Conservation (phyloP, 768 basidiomycete species). For the Boletellus emodensis region DNA sequence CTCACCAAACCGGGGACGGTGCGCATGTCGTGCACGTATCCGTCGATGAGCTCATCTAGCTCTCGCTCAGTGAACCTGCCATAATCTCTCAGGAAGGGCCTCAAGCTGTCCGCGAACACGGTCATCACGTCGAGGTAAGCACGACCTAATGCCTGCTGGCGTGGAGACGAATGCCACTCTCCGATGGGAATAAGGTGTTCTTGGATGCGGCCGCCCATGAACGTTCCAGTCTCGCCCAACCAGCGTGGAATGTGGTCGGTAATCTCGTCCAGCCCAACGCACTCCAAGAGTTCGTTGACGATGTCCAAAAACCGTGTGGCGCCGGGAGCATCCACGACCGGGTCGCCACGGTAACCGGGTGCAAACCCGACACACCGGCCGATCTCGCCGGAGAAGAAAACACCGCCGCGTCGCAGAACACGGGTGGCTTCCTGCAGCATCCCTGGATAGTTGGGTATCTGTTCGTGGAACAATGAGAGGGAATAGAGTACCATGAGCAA, state of each 20-base stretch:
- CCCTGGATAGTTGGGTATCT: slow-evolving; percentile 54
- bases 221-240: slow-evolving; percentile 36
- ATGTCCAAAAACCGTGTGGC: slow-evolving; percentile 34
- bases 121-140: slow-evolving; percentile 37
- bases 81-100: slow-evolving; percentile 41
- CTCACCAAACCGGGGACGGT: slow-evolving; percentile 45
- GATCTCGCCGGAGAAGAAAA: slow-evolving; percentile 68
- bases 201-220: slow-evolving; percentile 37
- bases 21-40: slow-evolving; percentile 45
- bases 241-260: slow-evolving; percentile 36
- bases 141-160: slow-evolving; percentile 38
- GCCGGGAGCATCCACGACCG: slow-evolving; percentile 21
- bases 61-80: slow-evolving; percentile 35
- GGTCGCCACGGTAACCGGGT: slow-evolving; percentile 27
- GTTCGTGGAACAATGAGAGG: slow-evolving; percentile 15
- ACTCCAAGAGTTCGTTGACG: slow-evolving; percentile 39
- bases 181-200: slow-evolving; percentile 52
- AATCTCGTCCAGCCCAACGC: slow-evolving; percentile 37
- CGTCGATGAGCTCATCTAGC: slow-evolving; percentile 38
- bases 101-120: slow-evolving; percentile 46
- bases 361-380: slow-evolving; percentile 40
- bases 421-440: slow-evolving; percentile 58
- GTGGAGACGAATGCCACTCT: slow-evolving; percentile 41
- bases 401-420: slow-evolving; percentile 64
- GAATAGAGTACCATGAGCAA: not conserved